Conservation (phyloP, 2,329 filamentous ascomycete genomes). For the Orbilia javanica region DNA sequence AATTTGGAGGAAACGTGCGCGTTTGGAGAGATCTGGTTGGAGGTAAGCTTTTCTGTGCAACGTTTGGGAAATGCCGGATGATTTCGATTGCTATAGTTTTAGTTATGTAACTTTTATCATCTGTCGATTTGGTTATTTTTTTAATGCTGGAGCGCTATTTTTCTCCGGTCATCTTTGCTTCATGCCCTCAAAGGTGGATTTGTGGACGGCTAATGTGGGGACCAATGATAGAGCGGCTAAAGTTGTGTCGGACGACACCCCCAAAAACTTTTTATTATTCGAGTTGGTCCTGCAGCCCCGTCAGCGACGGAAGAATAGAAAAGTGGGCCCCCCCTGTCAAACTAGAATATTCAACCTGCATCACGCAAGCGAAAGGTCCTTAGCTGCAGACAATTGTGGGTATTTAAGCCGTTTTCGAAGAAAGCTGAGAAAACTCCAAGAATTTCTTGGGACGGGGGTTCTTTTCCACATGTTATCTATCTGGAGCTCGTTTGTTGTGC, state of each 20-base stretch:
- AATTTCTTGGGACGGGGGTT: background rate
- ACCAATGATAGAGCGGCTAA: conserved; percentile 19
- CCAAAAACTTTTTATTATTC: background rate
- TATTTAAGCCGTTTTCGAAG: background rate
- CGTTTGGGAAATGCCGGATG: background rate
- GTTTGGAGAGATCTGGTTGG: background rate
- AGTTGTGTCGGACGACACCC: conserved; percentile 18
- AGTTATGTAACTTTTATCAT: background rate
- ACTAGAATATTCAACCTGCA: conserved; percentile 3
- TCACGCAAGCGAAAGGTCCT: conserved; percentile 11
- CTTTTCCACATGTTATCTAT: background rate
- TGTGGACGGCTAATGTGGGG: background rate
- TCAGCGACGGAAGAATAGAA: conserved; percentile 18
- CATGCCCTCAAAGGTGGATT: background rate
- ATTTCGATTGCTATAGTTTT: background rate
- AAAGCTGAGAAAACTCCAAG: background rate
- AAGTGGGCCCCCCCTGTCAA: background rate
- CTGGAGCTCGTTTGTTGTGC: background rate
- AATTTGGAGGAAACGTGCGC: background rate
- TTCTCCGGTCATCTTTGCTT: background rate
- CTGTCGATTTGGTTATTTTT: background rate
- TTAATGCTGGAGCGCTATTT: background rate
- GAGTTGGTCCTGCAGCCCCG: background rate
- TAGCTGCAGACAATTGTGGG: background rate
- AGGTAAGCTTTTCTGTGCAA: conserved; percentile 6